A percentile compares a stretch with the other conserved stretches of the same genome.
These are phyloP conservation scores for Scenedesmus sp. DNA, from an alignment of 163 green algal genomes.

Conservation along the genomic window DNA sequence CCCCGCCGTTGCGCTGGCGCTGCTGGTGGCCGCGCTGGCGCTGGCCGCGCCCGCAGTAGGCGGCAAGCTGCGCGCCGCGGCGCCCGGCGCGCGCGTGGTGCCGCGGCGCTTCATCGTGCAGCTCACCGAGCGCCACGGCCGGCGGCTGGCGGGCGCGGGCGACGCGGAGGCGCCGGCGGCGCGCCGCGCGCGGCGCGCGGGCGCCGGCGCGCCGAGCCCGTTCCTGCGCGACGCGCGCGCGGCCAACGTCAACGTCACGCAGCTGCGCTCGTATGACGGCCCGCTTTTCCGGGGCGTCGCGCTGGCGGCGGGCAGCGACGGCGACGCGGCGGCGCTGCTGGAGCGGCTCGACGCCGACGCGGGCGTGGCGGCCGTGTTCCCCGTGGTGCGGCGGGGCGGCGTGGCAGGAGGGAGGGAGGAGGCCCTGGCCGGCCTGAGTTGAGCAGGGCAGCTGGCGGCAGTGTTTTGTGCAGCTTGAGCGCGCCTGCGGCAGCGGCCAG, in stretches of 20 bases:
- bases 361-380: slow-evolving; percentile 13
- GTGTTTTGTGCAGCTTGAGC: too few relatives aligned
- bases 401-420: too few relatives aligned
- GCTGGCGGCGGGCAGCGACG: background rate
- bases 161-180: background rate
- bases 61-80: slow-evolving; percentile 23
- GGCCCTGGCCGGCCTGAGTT: too few relatives aligned
- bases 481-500: background rate
- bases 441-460: too few relatives aligned
- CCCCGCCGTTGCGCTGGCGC: too few relatives aligned
- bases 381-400: slow-evolving; percentile 19
- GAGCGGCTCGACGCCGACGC: slow-evolving; percentile 1
- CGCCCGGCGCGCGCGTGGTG: background rate
- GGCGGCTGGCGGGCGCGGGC: too few relatives aligned
- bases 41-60: too few relatives aligned
- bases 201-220: background rate
- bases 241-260: background rate
- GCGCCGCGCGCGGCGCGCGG: background rate
- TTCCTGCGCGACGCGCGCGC: background rate
- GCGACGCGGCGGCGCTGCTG: slow-evolving; percentile 5
- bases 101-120: slow-evolving; percentile 14
- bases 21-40: too few relatives aligned
- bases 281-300: slow-evolving; percentile 2
- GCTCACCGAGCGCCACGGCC: too few relatives aligned
- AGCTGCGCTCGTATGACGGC: background rate